Conservation (phyloP, 1,139 yeast genomes). For the Nadsonia starkeyi-henricii region DNA sequence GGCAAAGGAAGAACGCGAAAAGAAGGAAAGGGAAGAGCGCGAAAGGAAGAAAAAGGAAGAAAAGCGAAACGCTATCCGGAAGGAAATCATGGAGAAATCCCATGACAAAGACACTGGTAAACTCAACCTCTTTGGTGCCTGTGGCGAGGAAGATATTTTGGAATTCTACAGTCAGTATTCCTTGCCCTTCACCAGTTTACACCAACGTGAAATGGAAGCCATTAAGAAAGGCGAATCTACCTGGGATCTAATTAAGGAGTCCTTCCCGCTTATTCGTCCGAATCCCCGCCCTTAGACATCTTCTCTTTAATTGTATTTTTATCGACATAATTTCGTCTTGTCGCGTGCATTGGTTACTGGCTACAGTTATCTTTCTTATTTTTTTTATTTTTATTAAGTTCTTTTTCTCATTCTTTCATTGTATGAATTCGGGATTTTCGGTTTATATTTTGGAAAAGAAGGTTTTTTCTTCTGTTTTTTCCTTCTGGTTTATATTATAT, state of each 20-base stretch:
- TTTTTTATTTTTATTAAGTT: too few species aligned
- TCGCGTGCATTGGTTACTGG: too few species aligned
- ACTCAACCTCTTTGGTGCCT: slow-evolving; percentile 2
- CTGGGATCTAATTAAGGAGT: not conserved
- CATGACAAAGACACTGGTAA: not conserved
- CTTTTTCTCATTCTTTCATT: too few species aligned
- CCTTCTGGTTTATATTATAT: too few species aligned
- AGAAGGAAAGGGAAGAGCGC: not conserved
- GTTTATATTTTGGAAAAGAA: too few species aligned
- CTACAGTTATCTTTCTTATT: too few species aligned
- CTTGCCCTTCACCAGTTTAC: not conserved
- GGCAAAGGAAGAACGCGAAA: not conserved
- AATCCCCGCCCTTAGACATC: too few species aligned
- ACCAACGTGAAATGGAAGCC: slow-evolving; percentile 4
- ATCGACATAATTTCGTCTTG: too few species aligned
- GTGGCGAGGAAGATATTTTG: slow-evolving; percentile 2
- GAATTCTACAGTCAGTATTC: not conserved
- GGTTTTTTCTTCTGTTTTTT: too few species aligned
- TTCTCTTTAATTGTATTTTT: too few species aligned
- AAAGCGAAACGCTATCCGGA: not conserved
- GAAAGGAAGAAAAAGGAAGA: too few species aligned
- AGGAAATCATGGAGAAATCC: not conserved
- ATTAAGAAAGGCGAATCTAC: not conserved
- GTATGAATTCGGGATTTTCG: too few species aligned
- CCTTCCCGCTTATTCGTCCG: not conserved